Base-by-base conservation (phyloP, 2,329 filamentous ascomycete genomes). In the Penicillium sp. region DNA sequence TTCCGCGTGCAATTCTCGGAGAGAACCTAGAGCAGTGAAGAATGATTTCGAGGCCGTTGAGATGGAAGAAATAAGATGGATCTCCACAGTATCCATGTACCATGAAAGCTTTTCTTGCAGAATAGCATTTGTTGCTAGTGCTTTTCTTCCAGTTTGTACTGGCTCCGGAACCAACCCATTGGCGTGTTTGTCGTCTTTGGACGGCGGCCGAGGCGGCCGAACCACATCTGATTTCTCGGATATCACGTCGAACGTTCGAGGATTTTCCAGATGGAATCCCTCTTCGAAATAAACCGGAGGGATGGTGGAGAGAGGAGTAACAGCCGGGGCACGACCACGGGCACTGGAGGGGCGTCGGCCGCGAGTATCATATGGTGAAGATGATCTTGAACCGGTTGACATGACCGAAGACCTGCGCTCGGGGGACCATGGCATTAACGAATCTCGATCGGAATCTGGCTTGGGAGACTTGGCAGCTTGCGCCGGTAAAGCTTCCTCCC, bases 41-140 rank as follows among this genome's bases (percentile, higher is more conserved):
- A 99, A 99, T 0, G 93, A 96, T 0, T 91, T 92, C 0, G 94
- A 97, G 1, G 94, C 94, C 0, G 90, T 92, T 2, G 93, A 97
- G 61, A 99, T 99, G 0, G 93, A 96, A 33, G 91, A 91, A 66
- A 99, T 97, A 8, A 99, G 81, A 72, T 99, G 94, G 54, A 99
- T 91, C 73, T 99, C 94, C 23, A 99, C 92, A 0, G 94, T 99
- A 73, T 99, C 94, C 92, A 99, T 96, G 74, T 99, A 99, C 94
- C 94, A 99, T 0, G 94, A 97, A 13, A 99, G 81, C 75, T 99
- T 99, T 75, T 99, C 94, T 73, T 99, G 94, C 36, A 99, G 75
- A 58, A 99, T 99, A 0, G 94, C 94, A 75, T 99, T 99, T 0
- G 93, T 97, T 8, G 93, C 93, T 29, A 99, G 80, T 1, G 91